Base-by-base conservation (phyloP, 257 asterid species). In the Rauvolfia tetraphylla region DNA sequence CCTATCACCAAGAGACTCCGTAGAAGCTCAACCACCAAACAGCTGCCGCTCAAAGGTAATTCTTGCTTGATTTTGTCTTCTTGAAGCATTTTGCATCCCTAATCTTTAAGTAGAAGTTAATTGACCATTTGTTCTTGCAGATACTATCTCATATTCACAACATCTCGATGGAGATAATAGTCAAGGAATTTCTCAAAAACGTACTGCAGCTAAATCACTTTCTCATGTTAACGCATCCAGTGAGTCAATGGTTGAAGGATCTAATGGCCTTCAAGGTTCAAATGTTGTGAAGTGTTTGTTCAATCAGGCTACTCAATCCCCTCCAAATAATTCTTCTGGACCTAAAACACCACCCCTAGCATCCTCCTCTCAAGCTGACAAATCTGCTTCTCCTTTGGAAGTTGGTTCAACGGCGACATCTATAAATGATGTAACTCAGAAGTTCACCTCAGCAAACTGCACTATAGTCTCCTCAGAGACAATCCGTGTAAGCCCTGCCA, bases 391-490 rank as follows among this genome's bases (percentile, higher is more conserved):
- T 33, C 96, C 94, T 3, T 7, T 83, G 17, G 91, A 81, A 53
- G 78, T 56, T 56, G 71, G 79, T 84, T 87, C 94, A 2, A 83
- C 89, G 42, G 90, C 80, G 39, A 80, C 91, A 78, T 88, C 92
- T 68, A 78, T 80, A 80, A 87, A 85, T 66, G 78, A 80, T 70
- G 41, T 42, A 14, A 86, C 93, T 27, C 95, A 86, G 48, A 84
- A 79, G 61, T 71, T 89, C 48, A 82, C 87, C 80, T 88, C 97
- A 44, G 82, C 94, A 17, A 90, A 94, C 84, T 82, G 96, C 87
- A 95, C 96, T 7, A 87, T 91, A 73, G 83, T 90, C 77, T 90
- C 98, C 29, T 88, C 97, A 8, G 95, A 92, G 90, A 92, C 92
- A 0, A 90, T 95, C 74, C 87, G 79, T 42, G 93, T 91, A 20